These are phyloP conservation scores for Fusarium drepaniforme DNA, from an alignment of 2,329 filamentous ascomycete genomes.

Conservation along the genomic window DNA sequence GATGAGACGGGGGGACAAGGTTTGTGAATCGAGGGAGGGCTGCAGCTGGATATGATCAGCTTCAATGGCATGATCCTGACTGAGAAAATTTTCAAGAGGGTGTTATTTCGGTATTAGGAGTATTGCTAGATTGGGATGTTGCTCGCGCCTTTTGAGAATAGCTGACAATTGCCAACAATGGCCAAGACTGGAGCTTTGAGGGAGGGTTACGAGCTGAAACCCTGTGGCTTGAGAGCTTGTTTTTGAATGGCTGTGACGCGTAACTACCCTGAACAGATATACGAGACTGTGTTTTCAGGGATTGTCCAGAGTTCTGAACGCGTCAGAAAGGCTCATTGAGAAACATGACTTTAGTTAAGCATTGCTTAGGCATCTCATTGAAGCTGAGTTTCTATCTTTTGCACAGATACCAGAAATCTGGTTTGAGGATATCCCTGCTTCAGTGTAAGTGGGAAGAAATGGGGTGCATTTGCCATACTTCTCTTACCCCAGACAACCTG, in stretches of 20 bases:
- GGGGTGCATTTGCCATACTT: neutral
- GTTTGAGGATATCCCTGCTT: neutral
- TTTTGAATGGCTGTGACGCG: neutral
- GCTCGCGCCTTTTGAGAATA: neutral
- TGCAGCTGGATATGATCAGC: neutral
- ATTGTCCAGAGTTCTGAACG: neutral
- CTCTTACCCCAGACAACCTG: too few relatives aligned
- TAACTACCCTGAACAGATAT: neutral
- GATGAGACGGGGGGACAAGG: neutral
- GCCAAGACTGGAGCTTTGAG: neutral
- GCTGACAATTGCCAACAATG: neutral
- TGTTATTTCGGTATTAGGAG: neutral
- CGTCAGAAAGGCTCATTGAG: neutral
- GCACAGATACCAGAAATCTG: neutral
- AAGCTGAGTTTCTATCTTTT: neutral
- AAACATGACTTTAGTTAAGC: neutral
- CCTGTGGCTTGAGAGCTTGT: neutral
- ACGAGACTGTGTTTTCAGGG: neutral
- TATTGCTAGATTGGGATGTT: neutral
- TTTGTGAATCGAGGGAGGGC: neutral
- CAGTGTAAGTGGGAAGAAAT: neutral
- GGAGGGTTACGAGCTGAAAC: neutral
- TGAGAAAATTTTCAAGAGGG: neutral
- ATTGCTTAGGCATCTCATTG: neutral
- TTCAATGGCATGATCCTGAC: neutral